Base-by-base conservation (phyloP, 345 rosid genomes). In the Excoecaria agallocha region DNA sequence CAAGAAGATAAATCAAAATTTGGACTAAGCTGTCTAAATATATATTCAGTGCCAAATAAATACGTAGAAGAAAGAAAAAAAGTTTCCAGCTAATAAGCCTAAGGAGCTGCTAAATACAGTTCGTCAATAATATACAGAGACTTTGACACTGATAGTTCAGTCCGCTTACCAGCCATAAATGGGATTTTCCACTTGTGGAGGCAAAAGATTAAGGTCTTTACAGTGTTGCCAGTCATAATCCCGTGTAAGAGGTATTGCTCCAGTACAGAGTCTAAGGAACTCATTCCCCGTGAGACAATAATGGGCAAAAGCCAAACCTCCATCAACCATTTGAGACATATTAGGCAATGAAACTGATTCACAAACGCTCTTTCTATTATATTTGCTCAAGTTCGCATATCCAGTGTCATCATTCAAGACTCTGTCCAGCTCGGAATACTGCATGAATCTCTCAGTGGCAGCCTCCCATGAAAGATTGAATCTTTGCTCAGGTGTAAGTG, bases 381-480 rank as follows among this genome's bases (percentile, higher is more conserved):
- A 17, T 69, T 61, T 50, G 19, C 75, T 77, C 63, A 66, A 56
- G 30, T 73, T 57, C 52, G 66, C 60, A 12, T 39, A 71, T 12
- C 77, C 74, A 16, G 63, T 25, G 8, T 70, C 80, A 16, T 78
- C 50, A 46, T 77, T 85, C 66, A 95, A 63, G 79, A 95, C 63
- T 76, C 68, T 88, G 67, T 86, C 91, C 2, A 95, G 94, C 58
- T 91, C 98, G 0, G 99, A 93, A 72, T 87, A 86, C 74, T 93
- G 92, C 77, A 87, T 78, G 77, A 95, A 95, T 83, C 98, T 93
- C 72, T 91, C 88, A 22, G 97, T 95, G 12, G 99, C 98, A 62
- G 99, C 99, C 77, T 95, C 99, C 99, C 99, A 92, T 3, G 99
- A 93, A 19, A 95, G 96, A 69, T 82, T 77, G 74, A 91, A 90